These are phyloP conservation scores for Sonneratia caseolaris DNA, from an alignment of 345 rosid genomes.

Conservation along the genomic window DNA sequence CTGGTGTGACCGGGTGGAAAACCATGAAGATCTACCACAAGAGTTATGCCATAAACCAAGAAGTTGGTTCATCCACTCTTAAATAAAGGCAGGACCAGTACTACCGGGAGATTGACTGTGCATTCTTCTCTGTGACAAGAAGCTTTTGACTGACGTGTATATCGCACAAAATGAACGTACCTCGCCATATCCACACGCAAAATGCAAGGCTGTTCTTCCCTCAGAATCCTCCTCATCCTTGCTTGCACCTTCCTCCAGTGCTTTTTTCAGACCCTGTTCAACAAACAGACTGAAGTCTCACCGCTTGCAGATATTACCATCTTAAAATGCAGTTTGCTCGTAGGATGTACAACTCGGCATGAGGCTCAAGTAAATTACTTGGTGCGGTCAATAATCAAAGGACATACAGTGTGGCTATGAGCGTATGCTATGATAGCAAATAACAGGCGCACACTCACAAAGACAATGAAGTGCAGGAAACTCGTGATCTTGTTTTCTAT, in stretches of 20 bases:
- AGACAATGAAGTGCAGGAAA: too few relatives aligned
- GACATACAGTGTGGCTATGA: too few relatives aligned
- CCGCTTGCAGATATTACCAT: background rate
- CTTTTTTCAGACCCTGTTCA: conserved; percentile 67
- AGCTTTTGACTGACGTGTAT: background rate
- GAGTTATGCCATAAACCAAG: background rate
- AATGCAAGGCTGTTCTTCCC: conserved; percentile 96
- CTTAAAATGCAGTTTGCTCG: background rate
- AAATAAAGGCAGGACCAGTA: too few relatives aligned
- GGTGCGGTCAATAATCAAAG: too few relatives aligned
- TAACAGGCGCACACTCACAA: too few relatives aligned
- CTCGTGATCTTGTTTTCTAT: too few relatives aligned
- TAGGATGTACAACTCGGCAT: background rate
- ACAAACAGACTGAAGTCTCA: background rate
- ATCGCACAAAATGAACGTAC: conserved; percentile 22
- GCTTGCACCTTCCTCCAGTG: conserved; percentile 78
- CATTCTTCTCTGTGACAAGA: background rate
- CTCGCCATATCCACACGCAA: conserved; percentile 99
- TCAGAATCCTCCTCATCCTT: conserved; percentile 98
- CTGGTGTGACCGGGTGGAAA: background rate
- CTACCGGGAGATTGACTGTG: too few relatives aligned
- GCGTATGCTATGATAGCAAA: too few relatives aligned
- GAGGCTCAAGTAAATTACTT: too few relatives aligned
- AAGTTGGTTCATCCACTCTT: too few relatives aligned
- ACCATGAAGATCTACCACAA: background rate